Evolutionary conservation across 2,329 filamentous ascomycete genomes (phyloP).

Genomic region (Xylariaceae sp.): DNA sequence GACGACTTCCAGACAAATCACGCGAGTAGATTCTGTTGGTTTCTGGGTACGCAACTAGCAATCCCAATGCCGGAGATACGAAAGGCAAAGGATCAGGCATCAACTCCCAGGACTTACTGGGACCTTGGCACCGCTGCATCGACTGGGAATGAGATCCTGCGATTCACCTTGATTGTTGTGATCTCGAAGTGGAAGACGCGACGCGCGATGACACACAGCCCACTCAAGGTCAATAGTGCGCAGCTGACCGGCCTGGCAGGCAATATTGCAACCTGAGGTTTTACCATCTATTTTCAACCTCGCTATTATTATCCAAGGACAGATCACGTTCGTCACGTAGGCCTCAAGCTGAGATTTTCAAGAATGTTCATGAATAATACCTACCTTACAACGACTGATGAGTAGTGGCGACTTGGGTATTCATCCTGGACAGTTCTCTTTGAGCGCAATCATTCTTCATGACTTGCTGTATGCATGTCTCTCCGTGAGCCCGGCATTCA

Average conservation of each 20-base stretch:
- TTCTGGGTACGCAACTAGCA: background rate
- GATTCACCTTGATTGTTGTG: background rate
- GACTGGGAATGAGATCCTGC: background rate
- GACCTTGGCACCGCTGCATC: background rate
- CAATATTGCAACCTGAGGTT: background rate
- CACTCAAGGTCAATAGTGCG: background rate
- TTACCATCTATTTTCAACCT: background rate
- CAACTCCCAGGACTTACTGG: background rate
- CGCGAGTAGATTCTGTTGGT: background rate
- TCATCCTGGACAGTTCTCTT: no score
- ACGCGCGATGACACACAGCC: background rate
- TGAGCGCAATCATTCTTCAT: no score
- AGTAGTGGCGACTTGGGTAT: no score
- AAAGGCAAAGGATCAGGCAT: background rate
- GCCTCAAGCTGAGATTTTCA: no score
- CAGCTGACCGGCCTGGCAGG: slow-evolving; percentile 9
- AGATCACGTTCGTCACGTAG: background rate
- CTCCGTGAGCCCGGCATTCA: background rate
- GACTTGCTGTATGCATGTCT: background rate
- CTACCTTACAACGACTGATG: no score
- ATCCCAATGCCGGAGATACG: background rate
- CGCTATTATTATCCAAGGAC: background rate
- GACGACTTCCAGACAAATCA: background rate
- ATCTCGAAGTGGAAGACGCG: background rate
- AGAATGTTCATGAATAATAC: no score